Conservation (phyloP, 2,329 filamentous ascomycete genomes). For the Talaromyces rugulosus region DNA sequence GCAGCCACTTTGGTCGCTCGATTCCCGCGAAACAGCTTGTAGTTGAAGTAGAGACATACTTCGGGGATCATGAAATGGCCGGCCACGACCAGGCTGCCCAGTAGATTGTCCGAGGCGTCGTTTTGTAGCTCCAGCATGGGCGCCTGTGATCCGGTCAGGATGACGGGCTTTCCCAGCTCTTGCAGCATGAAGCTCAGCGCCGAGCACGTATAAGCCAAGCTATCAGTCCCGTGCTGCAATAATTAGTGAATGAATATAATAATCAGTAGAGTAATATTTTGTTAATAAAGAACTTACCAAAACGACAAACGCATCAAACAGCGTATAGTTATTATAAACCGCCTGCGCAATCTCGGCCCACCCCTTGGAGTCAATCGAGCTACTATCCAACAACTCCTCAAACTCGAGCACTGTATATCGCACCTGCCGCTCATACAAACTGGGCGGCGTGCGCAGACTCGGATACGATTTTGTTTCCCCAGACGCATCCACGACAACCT, state of each 20-base stretch:
- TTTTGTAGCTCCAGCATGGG: conserved; percentile 88
- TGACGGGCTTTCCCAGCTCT: conserved; percentile 84
- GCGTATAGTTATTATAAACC: conserved; percentile 78
- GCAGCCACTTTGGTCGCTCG: conserved; percentile 83
- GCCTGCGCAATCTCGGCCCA: conserved; percentile 80
- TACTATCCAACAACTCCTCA: conserved; percentile 78
- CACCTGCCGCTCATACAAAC: conserved; percentile 74
- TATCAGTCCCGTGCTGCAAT: conserved; percentile 74
- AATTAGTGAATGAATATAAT: neutral
- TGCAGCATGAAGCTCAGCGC: conserved; percentile 91
- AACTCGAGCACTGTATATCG: conserved; percentile 84
- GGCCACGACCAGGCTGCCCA: conserved; percentile 83
- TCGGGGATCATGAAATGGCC: conserved; percentile 91
- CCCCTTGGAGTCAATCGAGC: conserved; percentile 78
- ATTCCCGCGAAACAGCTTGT: conserved; percentile 84
- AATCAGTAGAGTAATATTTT: no score
- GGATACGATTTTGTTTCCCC: conserved; percentile 52
- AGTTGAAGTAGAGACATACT: conserved; percentile 90
- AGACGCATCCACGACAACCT: conserved; percentile 51
- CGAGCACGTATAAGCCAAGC: conserved; percentile 81
- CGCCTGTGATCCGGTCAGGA: conserved; percentile 77
- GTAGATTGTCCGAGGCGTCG: conserved; percentile 84
- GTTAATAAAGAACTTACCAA: conserved; percentile 49
- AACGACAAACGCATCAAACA: conserved; percentile 87
- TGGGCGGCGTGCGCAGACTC: conserved; percentile 73